Base-by-base conservation (phyloP, 2,329 filamentous ascomycete genomes). In the Gaeumannomyces tritici region DNA sequence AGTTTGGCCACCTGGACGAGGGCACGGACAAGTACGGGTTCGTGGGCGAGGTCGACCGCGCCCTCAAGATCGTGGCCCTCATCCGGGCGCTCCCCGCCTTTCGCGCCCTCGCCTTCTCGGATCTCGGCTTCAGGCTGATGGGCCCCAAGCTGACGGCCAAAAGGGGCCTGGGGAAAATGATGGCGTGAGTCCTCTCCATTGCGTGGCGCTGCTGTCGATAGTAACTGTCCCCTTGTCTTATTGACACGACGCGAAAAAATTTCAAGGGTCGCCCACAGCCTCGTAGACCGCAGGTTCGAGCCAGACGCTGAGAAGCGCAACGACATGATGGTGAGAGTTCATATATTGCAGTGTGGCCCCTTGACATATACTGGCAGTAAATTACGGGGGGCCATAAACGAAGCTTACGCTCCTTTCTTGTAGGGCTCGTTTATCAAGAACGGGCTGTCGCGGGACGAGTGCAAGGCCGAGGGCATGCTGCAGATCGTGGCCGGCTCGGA, bases 401-500 rank as follows among this genome's bases (percentile, higher is more conserved):
- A 51, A 51, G 11, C 42, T 21, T 11, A 51, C 42, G 24, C 24
- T 11, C 21, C 13, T 15, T n/a, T 21, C 6, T 26, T 11, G 31
- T 54, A 72, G 69, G 70, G 68, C 2, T 71, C 70, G 0, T 74
- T 72, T 59, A 69, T 70, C 27, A 66, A 69, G 18, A 64, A 71
- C 33, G 72, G 72, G 2, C 64, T 74, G n/a, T 67, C 68, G 0
- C 66, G 69, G 55, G n/a, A 59, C 1, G 65, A 73, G 62, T 72
- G 69, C 47, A 67, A 71, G 31, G 67, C 66, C 1, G 72, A 74
- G 62, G 63, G 63, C 1, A 62, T 71, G 2, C 67, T 74, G 35
- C 68, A 71, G 61, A 70, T 69, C 62, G 61, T 62, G 33, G 70
- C 64, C 57, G 71, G 66, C 18, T 80, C 79, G 1, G 82, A 85